Conservation (phyloP, 768 basidiomycete genomes). For the Amanita fuliginea region DNA sequence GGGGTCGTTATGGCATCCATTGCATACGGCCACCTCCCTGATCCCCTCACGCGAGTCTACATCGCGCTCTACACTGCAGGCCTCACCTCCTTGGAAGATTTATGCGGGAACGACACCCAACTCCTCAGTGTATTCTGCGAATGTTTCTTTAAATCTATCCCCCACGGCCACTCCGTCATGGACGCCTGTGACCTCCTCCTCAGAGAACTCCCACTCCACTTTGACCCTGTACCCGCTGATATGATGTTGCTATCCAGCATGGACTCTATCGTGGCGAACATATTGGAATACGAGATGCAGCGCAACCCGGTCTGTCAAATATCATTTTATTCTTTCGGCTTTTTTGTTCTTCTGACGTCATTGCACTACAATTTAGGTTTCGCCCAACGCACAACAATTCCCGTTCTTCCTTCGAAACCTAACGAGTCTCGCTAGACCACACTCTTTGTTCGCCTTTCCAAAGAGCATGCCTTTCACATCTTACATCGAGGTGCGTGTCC, state of each 20-base stretch:
- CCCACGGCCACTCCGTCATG: slow-evolving; percentile 20
- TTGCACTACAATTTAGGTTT: too few relatives aligned
- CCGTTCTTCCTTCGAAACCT: slow-evolving; percentile 2
- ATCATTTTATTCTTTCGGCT: too few relatives aligned
- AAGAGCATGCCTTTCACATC: slow-evolving; percentile 6
- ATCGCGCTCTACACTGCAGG: slow-evolving; percentile 30
- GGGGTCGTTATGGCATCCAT: slow-evolving; percentile 19
- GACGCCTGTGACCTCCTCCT: slow-evolving; percentile 24
- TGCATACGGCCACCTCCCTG: slow-evolving; percentile 18
- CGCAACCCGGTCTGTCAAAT: not conserved
- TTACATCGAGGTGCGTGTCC: not conserved
- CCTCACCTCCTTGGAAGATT: slow-evolving; percentile 26
- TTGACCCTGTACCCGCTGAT: slow-evolving; percentile 18
- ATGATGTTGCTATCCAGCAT: slow-evolving; percentile 24
- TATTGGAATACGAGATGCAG: slow-evolving; percentile 9
- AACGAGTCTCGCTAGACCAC: not conserved
- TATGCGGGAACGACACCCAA: slow-evolving; percentile 13
- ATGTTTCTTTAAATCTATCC: slow-evolving; percentile 15
- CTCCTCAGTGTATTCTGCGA: slow-evolving; percentile 23
- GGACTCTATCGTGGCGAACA: slow-evolving; percentile 21
- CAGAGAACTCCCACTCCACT: slow-evolving; percentile 17
- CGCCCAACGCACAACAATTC: not conserved
- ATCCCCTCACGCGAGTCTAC: slow-evolving; percentile 18
- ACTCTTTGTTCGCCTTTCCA: slow-evolving; percentile 4
- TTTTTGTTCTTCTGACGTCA: too few relatives aligned